These are phyloP conservation scores for Polygonum aviculare DNA, from an alignment of 148 eudicot species.

Conservation along the genomic window DNA sequence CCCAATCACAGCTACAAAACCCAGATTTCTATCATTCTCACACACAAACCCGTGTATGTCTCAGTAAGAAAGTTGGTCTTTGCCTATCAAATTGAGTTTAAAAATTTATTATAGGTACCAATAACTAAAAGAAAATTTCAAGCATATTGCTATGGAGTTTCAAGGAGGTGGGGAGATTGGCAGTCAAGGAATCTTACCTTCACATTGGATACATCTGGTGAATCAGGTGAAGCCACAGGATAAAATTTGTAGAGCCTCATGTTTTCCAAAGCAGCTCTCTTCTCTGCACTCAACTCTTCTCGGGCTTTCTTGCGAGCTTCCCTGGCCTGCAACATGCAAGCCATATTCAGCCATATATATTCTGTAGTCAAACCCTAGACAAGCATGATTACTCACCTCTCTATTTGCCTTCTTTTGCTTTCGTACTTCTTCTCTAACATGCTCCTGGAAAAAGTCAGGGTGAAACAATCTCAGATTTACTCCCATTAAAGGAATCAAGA, in stretches of 20 bases:
- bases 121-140: too few relatives aligned
- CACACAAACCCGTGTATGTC: not conserved
- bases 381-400: slow-evolving; percentile 33
- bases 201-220: slow-evolving; percentile 84
- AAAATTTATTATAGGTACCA: too few relatives aligned
- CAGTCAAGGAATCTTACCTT: slow-evolving; percentile 37
- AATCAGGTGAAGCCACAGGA: slow-evolving; percentile 61
- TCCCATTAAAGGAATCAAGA: not conserved
- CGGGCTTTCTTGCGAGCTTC: slow-evolving; percentile 71
- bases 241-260: slow-evolving; percentile 86
- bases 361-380: not conserved
- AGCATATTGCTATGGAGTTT: too few relatives aligned
- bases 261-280: slow-evolving; percentile 59
- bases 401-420: slow-evolving; percentile 73
- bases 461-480: not conserved
- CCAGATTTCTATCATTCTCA: not conserved
- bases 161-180: not conserved
- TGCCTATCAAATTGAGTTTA: too few relatives aligned
- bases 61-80: not conserved
- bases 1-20: not conserved
- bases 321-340: slow-evolving; percentile 45
- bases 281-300: slow-evolving; percentile 74
- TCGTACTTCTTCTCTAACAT: slow-evolving; percentile 69
- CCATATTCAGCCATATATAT: not conserved
- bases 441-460: slow-evolving; percentile 33